Base-by-base conservation (phyloP, 1,139 yeast genomes). In the Saccharomyces hybrid region DNA sequence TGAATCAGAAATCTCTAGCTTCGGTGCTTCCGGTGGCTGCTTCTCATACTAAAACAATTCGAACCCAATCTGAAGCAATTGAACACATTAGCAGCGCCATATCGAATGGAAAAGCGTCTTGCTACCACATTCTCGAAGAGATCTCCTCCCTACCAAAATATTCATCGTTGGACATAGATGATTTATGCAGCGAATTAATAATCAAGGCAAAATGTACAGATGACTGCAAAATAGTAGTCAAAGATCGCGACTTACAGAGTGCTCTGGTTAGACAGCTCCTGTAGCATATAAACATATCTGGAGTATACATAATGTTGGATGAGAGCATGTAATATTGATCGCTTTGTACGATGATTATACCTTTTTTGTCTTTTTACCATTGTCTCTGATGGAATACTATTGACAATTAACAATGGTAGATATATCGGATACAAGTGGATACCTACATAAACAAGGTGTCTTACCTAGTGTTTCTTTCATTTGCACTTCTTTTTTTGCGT, bases 131-230 rank as follows among this genome's bases (percentile, higher is more conserved):
- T 11, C 93, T 98, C 98, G 97, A 89, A 69, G 80, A 97, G 64
- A 86, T 93, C 48, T 86, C 96, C 3, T 74, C 95, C 20, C 97
- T 91, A 75, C 98, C 98, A 28, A 82, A 86, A 66, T 91, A 90
- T 70, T 82, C 95, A 5, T 96, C 89, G 55, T 77, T 91, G 56
- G 98, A 93, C 70, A 90, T 93, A 61, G 97, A 91, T 68, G 91
- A 95, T 2, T 78, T 93, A 65, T 93, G 98, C 76, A 69, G 74
- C 47, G 98, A 93, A 71, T 78, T 93, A 68, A 86, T 90, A 71
- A 74, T 82, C 48, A 91, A 90, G 78, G 97, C 97, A 14, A 89
- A 88, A 71, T 93, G 98, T 74, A 84, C 95, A 2, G 97, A 90
- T 63, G 75, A 77, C 52, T 97, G 97, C 5, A 7, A 28, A 30